These are phyloP conservation scores for Paradendryphiella salina DNA, from an alignment of 2,329 filamentous ascomycete species.

Conservation along the genomic window DNA sequence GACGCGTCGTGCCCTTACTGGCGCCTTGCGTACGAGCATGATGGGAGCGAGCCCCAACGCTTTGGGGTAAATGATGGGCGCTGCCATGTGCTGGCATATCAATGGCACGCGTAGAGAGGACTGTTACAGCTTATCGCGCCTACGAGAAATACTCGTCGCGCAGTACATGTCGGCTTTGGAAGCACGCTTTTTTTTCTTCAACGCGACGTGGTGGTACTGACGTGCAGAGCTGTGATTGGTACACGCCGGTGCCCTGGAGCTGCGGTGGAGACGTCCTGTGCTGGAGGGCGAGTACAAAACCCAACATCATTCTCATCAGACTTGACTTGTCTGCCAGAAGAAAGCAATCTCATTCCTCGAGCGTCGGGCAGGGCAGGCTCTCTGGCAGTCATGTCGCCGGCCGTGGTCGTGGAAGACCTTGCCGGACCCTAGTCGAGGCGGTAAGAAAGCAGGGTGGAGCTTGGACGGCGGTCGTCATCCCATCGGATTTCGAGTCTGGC, in stretches of 20 bases:
- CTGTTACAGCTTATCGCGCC: not conserved
- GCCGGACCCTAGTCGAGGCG: constrained; percentile 10
- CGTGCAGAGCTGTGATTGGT: constrained; percentile 25
- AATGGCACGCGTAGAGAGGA: not conserved
- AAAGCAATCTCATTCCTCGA: not conserved
- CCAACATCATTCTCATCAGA: not conserved
- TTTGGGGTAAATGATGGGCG: not conserved
- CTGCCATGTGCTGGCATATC: constrained; percentile 1
- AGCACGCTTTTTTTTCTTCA: constrained; percentile 2
- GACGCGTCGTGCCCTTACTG: constrained; percentile 11
- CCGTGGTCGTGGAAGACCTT: not conserved
- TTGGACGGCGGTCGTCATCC: constrained; percentile 4
- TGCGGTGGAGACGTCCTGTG: constrained; percentile 3
- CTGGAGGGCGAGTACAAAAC: constrained; percentile 10
- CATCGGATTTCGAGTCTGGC: constrained; percentile 3
- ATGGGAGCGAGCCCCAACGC: not conserved
- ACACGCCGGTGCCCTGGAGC: not conserved
- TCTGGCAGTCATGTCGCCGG: not conserved
- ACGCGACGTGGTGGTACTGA: constrained; percentile 24
- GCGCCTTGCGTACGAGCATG: not conserved
- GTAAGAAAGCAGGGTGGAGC: constrained; percentile 18
- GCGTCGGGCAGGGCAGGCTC: too few relatives aligned
- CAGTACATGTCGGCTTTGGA: not conserved
- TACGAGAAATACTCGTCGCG: constrained; percentile 1
- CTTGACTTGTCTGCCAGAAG: not conserved